phyloP scores from a whole-genome alignment of 2,329 filamentous ascomycete genomes.

The Colletotrichum echinochloae region DNA sequence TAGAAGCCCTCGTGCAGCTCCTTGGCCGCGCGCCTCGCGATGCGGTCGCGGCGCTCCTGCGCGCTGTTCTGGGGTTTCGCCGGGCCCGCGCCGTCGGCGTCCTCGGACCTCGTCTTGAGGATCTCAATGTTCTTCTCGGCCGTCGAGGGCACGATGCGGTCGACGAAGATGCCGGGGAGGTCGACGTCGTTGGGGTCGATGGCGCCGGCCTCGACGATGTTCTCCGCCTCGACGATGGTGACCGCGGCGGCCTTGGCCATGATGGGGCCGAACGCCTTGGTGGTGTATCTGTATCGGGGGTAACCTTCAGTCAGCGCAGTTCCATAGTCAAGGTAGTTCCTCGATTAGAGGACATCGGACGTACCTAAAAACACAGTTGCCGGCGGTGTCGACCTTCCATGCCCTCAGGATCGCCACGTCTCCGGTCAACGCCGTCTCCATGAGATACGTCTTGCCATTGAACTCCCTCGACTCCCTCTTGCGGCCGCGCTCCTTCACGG shows the following conservation, averaged over 20 bases:
- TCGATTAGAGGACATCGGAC: constrained; percentile 21
- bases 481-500: constrained; percentile 71
- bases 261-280: constrained; percentile 78
- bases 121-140: constrained; percentile 79
- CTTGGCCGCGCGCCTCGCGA: constrained; percentile 81
- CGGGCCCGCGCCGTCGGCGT: constrained; percentile 46
- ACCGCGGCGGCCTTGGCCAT: constrained; percentile 85
- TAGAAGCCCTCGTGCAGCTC: constrained; percentile 86
- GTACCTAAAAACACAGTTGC: constrained; percentile 83
- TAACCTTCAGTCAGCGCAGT: not conserved
- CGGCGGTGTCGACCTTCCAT: constrained; percentile 80
- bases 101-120: constrained; percentile 66
- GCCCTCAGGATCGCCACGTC: constrained; percentile 84
- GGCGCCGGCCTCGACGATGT: constrained; percentile 81
- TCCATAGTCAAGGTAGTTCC: not conserved
- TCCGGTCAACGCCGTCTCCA: constrained; percentile 81
- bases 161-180: constrained; percentile 85
- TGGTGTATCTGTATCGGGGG: constrained; percentile 67
- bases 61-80: constrained; percentile 58
- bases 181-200: constrained; percentile 81
- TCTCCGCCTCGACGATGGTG: constrained; percentile 86
- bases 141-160: constrained; percentile 82
- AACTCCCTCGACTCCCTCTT: constrained; percentile 80
- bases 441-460: constrained; percentile 77
- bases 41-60: constrained; percentile 72